Evolutionary conservation across 176 grass and related monocot genomes (phyloP).

Genomic region (Thinopyrum elongatum): DNA sequence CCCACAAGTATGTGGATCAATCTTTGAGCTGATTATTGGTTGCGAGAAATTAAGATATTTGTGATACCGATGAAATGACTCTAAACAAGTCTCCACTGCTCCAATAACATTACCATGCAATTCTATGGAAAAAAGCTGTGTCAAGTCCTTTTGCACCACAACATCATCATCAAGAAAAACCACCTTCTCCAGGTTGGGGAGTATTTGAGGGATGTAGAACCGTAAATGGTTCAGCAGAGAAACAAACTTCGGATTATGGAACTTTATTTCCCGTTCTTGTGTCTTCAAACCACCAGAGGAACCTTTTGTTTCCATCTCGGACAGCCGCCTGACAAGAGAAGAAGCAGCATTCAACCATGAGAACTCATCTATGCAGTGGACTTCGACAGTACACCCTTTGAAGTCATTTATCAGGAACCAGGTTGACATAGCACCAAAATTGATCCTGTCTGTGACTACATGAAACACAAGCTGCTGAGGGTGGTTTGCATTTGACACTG

Average conservation of each 20-base stretch:
- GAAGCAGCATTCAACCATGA: conserved; percentile 81
- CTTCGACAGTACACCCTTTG: conserved; percentile 86
- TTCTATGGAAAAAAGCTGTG: conserved; percentile 87
- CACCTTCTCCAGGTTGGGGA: conserved; percentile 92
- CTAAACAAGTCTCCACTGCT: conserved; percentile 97
- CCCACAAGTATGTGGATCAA: conserved; percentile 92
- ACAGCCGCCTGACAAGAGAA: conserved; percentile 62
- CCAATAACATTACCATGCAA: conserved; percentile 96
- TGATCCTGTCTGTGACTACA: conserved; percentile 80
- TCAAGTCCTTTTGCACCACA: conserved; percentile 97
- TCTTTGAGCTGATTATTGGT: conserved; percentile 73
- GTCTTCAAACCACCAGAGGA: conserved; percentile 45
- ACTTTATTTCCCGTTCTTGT: conserved; percentile 69
- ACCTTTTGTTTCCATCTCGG: conserved; percentile 53
- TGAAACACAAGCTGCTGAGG: conserved; percentile 99
- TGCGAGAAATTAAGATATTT: conserved; percentile 98
- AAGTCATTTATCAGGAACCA: conserved; percentile 96
- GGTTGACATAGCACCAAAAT: conserved; percentile 79
- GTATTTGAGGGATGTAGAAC: conserved; percentile 96
- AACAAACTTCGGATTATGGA: conserved; percentile 59
- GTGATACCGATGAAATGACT: conserved; percentile 94
- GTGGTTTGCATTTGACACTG: conserved; percentile 94
- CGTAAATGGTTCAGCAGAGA: conserved; percentile 85
- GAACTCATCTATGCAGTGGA: conserved; percentile 86
- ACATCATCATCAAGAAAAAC: conserved; percentile 98